Conservation (phyloP, 345 rosid species). For the Eutrema heterophyllum region DNA sequence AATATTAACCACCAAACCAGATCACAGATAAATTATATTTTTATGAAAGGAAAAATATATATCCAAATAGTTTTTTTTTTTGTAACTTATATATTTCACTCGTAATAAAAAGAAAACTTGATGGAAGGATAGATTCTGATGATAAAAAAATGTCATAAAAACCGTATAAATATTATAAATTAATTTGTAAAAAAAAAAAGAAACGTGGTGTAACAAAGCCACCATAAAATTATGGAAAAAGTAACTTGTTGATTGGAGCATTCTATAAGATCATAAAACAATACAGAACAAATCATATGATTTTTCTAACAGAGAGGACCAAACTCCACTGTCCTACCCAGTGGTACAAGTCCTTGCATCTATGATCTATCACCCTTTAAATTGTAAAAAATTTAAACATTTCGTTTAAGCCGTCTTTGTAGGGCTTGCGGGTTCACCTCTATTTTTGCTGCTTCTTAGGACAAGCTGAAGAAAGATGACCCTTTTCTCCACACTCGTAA, state of each 20-base stretch:
- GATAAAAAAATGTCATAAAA: neutral
- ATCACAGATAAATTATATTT: too few species aligned
- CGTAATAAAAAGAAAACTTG: neutral
- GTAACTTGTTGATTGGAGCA: neutral
- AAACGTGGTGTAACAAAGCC: neutral
- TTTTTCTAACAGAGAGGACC: conserved; percentile 4
- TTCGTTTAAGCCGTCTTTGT: neutral
- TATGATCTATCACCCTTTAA: neutral
- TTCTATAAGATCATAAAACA: neutral
- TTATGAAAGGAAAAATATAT: too few species aligned
- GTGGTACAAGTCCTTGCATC: conserved; percentile 3
- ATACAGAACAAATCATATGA: neutral
- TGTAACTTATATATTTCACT: too few species aligned
- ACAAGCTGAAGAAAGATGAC: conserved; percentile 74
- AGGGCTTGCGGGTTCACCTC: conserved; percentile 1
- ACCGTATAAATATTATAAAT: neutral
- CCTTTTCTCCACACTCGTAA: conserved; percentile 71
- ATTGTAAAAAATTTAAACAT: neutral
- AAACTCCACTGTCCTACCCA: conserved; percentile 21
- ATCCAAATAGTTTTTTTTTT: neutral
- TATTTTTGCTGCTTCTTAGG: conserved; percentile 46
- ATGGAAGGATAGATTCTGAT: neutral
- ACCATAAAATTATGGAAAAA: neutral
- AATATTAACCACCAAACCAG: too few species aligned
- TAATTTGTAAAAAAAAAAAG: neutral